Evolutionary conservation across 2,329 filamentous ascomycete species (phyloP), one percentile per base, ranked within the genome.

Genomic region (Whalleya microplaca): DNA sequence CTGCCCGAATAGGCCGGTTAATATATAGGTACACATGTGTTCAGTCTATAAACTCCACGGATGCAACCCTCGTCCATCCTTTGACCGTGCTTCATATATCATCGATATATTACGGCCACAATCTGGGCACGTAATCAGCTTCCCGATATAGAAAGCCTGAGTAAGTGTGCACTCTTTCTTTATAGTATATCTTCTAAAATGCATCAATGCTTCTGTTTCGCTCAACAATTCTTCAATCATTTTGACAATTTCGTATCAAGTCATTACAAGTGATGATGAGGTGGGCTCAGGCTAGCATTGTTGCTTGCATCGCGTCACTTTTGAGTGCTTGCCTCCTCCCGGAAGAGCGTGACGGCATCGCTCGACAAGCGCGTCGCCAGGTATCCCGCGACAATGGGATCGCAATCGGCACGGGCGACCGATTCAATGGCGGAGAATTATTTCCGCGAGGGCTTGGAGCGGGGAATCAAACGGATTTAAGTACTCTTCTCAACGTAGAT

Each of bases 381-480:
- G 56, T 58, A 20, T 47, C 53, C 29, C 37, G 56, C 5, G 57
- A 54, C 47, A 57, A 20, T 21, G 64, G 64, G 27, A 64, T 63
- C 10, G 72, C 50, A 61, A 61, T 69, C 18, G 65, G 66, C 21
- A 66, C 57, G n/a, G 64, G 63, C 8, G 65, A 79, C 60, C 71
- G 76, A 2, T 79, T 76, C 66, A 69, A 66, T 29, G 64, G 66
- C 50, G 77, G 76, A 5, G 72, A 69, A 1, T 64, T 75, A 42
- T 71, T 73, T 18, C 76, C 76, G 27, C 66, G 71, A n/a, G 77
- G 77, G 32, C 66, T 79, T 8, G 77, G 77, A 37, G 73, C 72
- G 48, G 69, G 69, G 7, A 63, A 71, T 6, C 73, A 69, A 6
- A 65, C 65, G 5, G 59, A 65, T 23, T 68, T 78, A 48, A 67